phyloP scores from a whole-genome alignment of 2,329 filamentous ascomycete species.

The Aureobasidium sp. region DNA sequence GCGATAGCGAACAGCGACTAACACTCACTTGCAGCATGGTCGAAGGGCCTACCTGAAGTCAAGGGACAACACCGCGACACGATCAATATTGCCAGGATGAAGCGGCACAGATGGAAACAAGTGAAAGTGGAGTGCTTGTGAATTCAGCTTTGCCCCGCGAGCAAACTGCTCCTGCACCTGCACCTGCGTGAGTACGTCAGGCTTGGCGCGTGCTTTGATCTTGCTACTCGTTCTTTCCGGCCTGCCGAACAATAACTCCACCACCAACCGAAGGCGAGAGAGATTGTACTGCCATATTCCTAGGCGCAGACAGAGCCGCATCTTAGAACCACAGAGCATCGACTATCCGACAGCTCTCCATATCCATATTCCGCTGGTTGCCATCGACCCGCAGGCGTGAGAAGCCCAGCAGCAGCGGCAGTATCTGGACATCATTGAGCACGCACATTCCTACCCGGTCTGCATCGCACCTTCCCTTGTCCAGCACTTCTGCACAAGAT shows the following conservation, averaged over 20 bases:
- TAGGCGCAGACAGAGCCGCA: not conserved
- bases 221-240: slow-evolving; percentile 12
- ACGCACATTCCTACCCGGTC: slow-evolving; percentile 2
- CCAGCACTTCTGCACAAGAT: not conserved
- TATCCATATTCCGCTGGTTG: not conserved
- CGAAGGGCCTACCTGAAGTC: not conserved
- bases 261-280: not conserved
- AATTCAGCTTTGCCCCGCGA: not conserved
- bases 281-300: slow-evolving; percentile 6
- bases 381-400: not conserved
- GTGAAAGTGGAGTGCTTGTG: not conserved
- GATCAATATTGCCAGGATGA: not conserved
- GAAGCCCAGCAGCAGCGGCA: slow-evolving; percentile 5
- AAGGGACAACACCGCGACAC: not conserved
- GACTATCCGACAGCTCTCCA: not conserved
- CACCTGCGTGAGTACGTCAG: not conserved
- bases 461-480: slow-evolving; percentile 6
- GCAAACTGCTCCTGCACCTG: not conserved
- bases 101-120: not conserved
- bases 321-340: not conserved
- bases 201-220: slow-evolving; percentile 6
- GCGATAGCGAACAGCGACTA: not conserved
- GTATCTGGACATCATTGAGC: not conserved
- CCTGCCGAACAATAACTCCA: slow-evolving; percentile 9
- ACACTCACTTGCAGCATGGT: not conserved